These are phyloP conservation scores for Termitomyces sp. DNA, from an alignment of 768 basidiomycete species.

Conservation along the genomic window DNA sequence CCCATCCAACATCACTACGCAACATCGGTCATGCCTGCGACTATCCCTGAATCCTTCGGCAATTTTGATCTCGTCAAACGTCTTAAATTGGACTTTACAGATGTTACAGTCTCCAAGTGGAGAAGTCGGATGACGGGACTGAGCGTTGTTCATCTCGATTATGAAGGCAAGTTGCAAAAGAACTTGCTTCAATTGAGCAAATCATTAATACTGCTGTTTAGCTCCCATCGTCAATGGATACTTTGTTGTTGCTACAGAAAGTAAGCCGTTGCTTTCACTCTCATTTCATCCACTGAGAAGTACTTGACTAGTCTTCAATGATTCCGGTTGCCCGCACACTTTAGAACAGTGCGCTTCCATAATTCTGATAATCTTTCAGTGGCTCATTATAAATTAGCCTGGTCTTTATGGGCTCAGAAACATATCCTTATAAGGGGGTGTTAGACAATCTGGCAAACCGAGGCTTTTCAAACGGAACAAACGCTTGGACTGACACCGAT, in stretches of 20 bases:
- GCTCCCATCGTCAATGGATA: conserved; percentile 89
- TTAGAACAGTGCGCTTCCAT: conserved; percentile 74
- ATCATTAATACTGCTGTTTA: conserved; percentile 24
- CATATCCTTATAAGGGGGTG: conserved; percentile 94
- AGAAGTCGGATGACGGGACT: conserved; percentile 82
- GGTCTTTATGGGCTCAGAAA: conserved; percentile 93
- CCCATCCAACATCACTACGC: conserved; percentile 5
- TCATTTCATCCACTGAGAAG: neutral
- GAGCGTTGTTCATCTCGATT: conserved; percentile 85
- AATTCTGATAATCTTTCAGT: conserved; percentile 2
- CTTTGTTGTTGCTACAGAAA: conserved; percentile 88
- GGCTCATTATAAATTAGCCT: conserved; percentile 37
- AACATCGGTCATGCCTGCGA: conserved; percentile 22
- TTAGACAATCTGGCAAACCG: conserved; percentile 94
- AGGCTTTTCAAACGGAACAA: conserved; percentile 86
- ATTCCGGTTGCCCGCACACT: conserved; percentile 93
- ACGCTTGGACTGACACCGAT: conserved; percentile 97
- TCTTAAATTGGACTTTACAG: conserved; percentile 72
- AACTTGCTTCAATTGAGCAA: conserved; percentile 3
- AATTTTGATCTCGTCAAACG: conserved; percentile 82
- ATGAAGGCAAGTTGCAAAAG: conserved; percentile 57
- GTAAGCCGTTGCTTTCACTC: conserved; percentile 28
- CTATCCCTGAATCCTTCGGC: conserved; percentile 40
- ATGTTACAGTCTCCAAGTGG: conserved; percentile 85
- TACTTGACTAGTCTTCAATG: conserved; percentile 69